These are phyloP conservation scores for Naganishia cerealis DNA, from an alignment of 1,284 basidiomycete genomes.

Conservation along the genomic window DNA sequence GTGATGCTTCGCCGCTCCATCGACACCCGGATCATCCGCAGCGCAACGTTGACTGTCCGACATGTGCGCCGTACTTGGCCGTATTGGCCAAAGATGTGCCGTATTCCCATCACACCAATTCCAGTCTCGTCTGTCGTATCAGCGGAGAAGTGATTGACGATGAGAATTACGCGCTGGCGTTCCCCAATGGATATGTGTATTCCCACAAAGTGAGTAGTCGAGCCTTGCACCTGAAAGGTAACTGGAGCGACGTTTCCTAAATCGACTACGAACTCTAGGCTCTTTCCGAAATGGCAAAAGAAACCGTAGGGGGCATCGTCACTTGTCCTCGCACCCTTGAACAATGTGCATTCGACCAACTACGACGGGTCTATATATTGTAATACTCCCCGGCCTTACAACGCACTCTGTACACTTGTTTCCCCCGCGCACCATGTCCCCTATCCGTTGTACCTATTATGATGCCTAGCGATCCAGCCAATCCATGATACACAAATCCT, in stretches of 20 bases:
- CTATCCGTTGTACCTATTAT: too few relatives aligned
- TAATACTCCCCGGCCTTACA: background rate
- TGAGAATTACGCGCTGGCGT: conserved; percentile 85
- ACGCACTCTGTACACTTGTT: background rate
- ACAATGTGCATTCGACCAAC: conserved; percentile 63
- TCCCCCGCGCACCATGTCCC: background rate
- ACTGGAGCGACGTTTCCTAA: background rate
- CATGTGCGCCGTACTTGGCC: conserved; percentile 75
- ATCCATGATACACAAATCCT: too few relatives aligned
- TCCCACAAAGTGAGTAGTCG: conserved; percentile 71
- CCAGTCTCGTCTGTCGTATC: conserved; percentile 87
- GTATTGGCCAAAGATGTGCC: conserved; percentile 82
- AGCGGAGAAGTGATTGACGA: conserved; percentile 92
- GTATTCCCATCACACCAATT: conserved; percentile 89
- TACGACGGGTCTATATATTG: conserved; percentile 76
- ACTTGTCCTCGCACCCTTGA: conserved; percentile 76
- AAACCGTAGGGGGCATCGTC: conserved; percentile 67
- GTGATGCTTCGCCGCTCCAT: conserved; percentile 36
- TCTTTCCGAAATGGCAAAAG: conserved; percentile 76
- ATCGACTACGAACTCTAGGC: conserved; percentile 59
- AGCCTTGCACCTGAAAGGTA: background rate
- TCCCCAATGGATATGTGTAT: conserved; percentile 90
- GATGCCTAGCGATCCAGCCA: too few relatives aligned
- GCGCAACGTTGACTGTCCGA: conserved; percentile 85
- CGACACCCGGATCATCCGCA: conserved; percentile 51